Conservation (phyloP, 768 basidiomycete species). For the Calocera cornea region DNA sequence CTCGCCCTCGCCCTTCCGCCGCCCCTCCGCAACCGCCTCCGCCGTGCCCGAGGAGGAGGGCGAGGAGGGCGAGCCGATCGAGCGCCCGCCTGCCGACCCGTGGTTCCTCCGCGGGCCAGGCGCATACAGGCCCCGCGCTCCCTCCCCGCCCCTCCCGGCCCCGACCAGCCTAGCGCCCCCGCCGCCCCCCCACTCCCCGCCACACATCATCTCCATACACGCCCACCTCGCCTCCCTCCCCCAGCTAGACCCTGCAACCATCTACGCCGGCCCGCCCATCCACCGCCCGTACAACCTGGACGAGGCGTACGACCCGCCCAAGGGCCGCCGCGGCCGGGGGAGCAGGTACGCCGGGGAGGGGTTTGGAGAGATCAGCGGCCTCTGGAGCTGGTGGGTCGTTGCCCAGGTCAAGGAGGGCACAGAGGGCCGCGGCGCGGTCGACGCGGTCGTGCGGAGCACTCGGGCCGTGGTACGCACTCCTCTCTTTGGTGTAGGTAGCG, state of each 20-base stretch:
- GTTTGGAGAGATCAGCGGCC: neutral
- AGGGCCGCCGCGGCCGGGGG: neutral
- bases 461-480: conserved; percentile 48
- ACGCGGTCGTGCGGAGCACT: conserved; percentile 54
- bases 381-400: conserved; percentile 12
- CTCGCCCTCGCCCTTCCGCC: no score
- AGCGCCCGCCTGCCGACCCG: neutral
- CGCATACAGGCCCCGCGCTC: neutral
- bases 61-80: neutral
- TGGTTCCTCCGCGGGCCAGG: conserved; percentile 1
- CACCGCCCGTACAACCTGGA: neutral
- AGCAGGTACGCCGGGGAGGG: neutral
- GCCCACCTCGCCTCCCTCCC: neutral
- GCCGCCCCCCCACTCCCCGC: neutral
- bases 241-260: neutral
- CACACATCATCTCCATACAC: neutral
- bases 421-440: conserved; percentile 63
- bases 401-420: conserved; percentile 70
- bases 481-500: neutral
- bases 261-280: neutral
- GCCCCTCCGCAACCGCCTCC: no score
- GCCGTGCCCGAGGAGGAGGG: neutral
- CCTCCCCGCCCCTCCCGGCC: neutral
- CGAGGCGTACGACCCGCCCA: neutral
- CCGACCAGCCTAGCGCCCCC: neutral